Conservation (phyloP, 2,329 filamentous ascomycete genomes). For the Fusarium protoensiforme region DNA sequence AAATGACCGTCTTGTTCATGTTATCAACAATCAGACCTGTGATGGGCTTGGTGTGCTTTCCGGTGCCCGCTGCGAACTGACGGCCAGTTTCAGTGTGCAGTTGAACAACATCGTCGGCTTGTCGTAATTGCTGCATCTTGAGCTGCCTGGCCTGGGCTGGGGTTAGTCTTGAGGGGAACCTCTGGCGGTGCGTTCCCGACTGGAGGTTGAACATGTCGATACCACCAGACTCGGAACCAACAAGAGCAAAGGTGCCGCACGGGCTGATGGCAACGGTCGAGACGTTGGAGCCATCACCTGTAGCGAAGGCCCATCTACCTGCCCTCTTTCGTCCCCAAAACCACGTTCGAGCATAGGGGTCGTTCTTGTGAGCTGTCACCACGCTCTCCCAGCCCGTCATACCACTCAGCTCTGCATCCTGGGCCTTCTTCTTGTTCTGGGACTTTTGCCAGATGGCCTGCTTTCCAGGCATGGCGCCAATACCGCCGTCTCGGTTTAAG, state of each 20-base stretch:
- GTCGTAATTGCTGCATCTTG: constrained; percentile 71
- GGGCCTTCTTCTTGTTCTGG: constrained; percentile 68
- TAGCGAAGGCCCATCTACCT: constrained; percentile 92
- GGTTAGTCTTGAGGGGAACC: constrained; percentile 84
- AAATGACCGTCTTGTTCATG: constrained; percentile 87
- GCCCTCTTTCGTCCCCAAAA: constrained; percentile 97
- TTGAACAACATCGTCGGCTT: constrained; percentile 67
- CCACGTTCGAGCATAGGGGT: constrained; percentile 91
- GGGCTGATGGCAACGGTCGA: constrained; percentile 88
- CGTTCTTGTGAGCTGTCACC: constrained; percentile 89
- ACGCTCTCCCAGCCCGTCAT: constrained; percentile 98
- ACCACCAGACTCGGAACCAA: constrained; percentile 84
- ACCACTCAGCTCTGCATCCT: constrained; percentile 77
- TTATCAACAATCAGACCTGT: constrained; percentile 90
- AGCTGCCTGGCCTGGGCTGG: constrained; percentile 82
- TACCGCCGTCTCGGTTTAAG: constrained; percentile 93
- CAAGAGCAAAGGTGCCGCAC: constrained; percentile 92
- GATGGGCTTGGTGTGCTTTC: constrained; percentile 83
- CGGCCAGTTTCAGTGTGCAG: constrained; percentile 59
- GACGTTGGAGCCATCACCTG: constrained; percentile 84
- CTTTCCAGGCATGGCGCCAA: constrained; percentile 83
- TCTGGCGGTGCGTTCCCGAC: constrained; percentile 87
- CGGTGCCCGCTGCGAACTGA: constrained; percentile 63
- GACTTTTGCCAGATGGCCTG: constrained; percentile 87
- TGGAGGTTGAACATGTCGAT: constrained; percentile 98